Conservation (phyloP, 1,139 yeast genomes). For the Suhomyces ambrosiae region DNA sequence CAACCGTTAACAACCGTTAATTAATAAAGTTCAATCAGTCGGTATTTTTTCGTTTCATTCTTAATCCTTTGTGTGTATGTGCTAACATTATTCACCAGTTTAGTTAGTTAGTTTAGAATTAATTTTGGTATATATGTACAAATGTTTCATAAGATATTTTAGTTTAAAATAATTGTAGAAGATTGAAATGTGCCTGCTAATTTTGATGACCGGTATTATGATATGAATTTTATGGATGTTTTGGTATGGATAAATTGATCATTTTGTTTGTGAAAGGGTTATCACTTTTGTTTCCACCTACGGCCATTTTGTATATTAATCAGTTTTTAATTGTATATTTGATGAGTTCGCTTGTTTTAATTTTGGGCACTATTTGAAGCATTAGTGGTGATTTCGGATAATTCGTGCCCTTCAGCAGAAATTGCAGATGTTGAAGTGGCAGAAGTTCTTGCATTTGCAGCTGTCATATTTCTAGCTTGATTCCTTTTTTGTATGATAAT, state of each 20-base stretch:
- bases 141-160: background rate
- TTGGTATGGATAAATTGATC: no score
- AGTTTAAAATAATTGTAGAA: no score
- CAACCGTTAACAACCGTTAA: background rate
- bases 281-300: no score
- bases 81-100: conserved; percentile 9
- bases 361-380: background rate
- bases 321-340: background rate
- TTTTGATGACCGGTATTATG: no score
- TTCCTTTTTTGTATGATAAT: conserved; percentile 28
- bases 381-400: conserved; percentile 1
- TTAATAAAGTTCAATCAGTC: conserved; percentile 1
- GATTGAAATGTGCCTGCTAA: no score
- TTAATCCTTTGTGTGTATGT: conserved; percentile 3
- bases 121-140: conserved; percentile 12
- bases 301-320: no score
- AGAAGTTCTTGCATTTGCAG: background rate
- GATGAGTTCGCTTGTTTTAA: background rate
- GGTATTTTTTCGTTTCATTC: conserved; percentile 7
- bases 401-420: conserved; percentile 7
- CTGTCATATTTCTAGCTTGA: background rate
- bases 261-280: no score
- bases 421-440: conserved; percentile 2
- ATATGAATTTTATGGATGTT: no score
- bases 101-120: conserved; percentile 14